Percentiles rank a stretch among this genome's conserved stretches.
Conservation (phyloP, 2,329 filamentous ascomycete genomes). For the Nemania sp. region DNA sequence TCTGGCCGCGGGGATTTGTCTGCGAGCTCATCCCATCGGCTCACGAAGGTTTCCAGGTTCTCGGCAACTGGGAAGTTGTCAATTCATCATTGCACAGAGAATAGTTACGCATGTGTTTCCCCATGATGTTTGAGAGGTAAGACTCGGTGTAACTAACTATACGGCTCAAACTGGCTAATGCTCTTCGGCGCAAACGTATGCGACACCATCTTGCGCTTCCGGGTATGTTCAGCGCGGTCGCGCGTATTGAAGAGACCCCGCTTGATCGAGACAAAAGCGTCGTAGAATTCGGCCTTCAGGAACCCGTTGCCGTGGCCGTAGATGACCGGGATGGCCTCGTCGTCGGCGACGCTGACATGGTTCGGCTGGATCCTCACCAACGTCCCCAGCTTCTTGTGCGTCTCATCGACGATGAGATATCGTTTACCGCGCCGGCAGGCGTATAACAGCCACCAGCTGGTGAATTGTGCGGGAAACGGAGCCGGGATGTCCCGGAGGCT, state of each 20-base stretch:
- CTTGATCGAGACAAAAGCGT: slow-evolving; percentile 85
- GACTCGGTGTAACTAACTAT: slow-evolving; percentile 49
- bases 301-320: slow-evolving; percentile 83
- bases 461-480: slow-evolving; percentile 67
- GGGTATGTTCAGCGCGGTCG: slow-evolving; percentile 77
- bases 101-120: not conserved
- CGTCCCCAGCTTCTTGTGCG: slow-evolving; percentile 76
- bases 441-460: slow-evolving; percentile 78
- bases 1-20: slow-evolving; percentile 48
- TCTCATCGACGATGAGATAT: slow-evolving; percentile 66
- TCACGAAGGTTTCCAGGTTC: slow-evolving; percentile 74
- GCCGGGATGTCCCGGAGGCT: slow-evolving; percentile 60
- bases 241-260: slow-evolving; percentile 89
- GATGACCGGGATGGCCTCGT: slow-evolving; percentile 72
- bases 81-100: not conserved
- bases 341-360: slow-evolving; percentile 81
- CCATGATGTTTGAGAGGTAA: not conserved
- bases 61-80: slow-evolving; percentile 54
- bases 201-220: slow-evolving; percentile 86
- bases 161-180: slow-evolving; percentile 83
- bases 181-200: slow-evolving; percentile 86
- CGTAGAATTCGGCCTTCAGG: slow-evolving; percentile 82
- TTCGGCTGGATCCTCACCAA: slow-evolving; percentile 82
- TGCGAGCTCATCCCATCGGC: slow-evolving; percentile 70
- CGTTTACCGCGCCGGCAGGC: slow-evolving; percentile 67